A percentile compares a stretch with the other conserved stretches of the same genome.
phyloP scores from a whole-genome alignment of 768 basidiomycete species.

The Amanita thiersii region DNA sequence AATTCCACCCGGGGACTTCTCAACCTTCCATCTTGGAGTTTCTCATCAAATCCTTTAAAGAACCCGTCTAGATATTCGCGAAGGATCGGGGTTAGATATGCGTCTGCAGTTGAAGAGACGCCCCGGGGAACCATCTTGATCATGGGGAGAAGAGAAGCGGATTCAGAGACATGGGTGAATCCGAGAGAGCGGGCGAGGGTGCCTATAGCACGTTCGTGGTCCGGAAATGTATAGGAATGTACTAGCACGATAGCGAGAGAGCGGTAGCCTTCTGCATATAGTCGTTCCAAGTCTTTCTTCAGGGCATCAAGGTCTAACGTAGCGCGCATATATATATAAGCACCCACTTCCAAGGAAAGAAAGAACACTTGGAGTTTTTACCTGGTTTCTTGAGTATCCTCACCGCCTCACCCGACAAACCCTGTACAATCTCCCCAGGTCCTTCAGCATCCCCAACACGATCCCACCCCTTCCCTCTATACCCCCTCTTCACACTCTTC shows the following conservation, averaged over 20 bases:
- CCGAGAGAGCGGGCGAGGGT: constrained; percentile 69
- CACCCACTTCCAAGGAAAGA: neutral
- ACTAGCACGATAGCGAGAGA: constrained; percentile 85
- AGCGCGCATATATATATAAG: neutral
- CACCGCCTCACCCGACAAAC: constrained; percentile 86
- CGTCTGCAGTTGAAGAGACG: constrained; percentile 88
- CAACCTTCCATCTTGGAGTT: constrained; percentile 51
- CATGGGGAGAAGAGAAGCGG: constrained; percentile 83
- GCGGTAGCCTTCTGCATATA: constrained; percentile 79
- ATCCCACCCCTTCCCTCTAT: constrained; percentile 75
- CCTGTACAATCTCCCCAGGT: constrained; percentile 71
- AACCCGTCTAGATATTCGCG: constrained; percentile 83
- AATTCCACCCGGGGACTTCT: constrained; percentile 78
- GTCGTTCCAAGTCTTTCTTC: constrained; percentile 50
- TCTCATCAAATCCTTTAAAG: constrained; percentile 79
- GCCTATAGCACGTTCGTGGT: constrained; percentile 74
- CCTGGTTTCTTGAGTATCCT: constrained; percentile 72
- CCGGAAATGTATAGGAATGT: constrained; percentile 88
- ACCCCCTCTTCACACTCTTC: constrained; percentile 48
- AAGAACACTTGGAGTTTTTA: constrained; percentile 20
- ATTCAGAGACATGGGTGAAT: constrained; percentile 87
- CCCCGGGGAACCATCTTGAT: constrained; percentile 95
- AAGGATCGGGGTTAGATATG: constrained; percentile 90
- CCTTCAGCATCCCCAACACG: constrained; percentile 63
- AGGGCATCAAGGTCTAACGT: constrained; percentile 43